These are phyloP conservation scores for Colletotrichum neosansevieriae DNA, from an alignment of 2,329 filamentous ascomycete genomes.

Conservation along the genomic window DNA sequence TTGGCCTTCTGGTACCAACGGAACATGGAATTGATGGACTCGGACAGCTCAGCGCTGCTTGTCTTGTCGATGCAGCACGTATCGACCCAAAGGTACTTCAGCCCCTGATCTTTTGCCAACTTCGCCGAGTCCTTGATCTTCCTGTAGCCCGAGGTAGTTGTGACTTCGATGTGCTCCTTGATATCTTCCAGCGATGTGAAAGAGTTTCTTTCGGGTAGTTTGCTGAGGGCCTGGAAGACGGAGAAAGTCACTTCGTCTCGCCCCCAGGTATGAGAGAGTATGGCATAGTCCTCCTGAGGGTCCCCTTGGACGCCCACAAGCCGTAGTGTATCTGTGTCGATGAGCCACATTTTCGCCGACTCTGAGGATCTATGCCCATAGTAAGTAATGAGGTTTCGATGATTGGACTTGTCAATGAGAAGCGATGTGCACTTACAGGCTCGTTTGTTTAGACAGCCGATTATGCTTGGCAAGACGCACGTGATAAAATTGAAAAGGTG, in stretches of 20 bases:
- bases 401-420: background rate
- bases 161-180: background rate
- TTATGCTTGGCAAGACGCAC: background rate
- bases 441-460: too few species aligned
- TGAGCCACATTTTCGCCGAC: conserved; percentile 44
- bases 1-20: conserved; percentile 41
- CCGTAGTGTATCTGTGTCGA: conserved; percentile 42
- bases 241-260: conserved; percentile 47
- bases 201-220: background rate
- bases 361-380: background rate
- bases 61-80: conserved; percentile 40
- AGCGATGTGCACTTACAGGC: too few species aligned
- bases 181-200: background rate
- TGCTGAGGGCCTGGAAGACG: conserved; percentile 37
- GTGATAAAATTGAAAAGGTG: background rate
- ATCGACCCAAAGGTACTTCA: conserved; percentile 44
- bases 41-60: conserved; percentile 35
- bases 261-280: conserved; percentile 53
- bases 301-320: conserved; percentile 44
- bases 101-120: conserved; percentile 36
- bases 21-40: conserved; percentile 44
- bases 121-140: conserved; percentile 15
- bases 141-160: background rate
- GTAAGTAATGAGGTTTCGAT: too few species aligned
- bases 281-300: conserved; percentile 45